Percentiles rank a stretch among this genome's conserved stretches.
phyloP scores from a whole-genome alignment of 192 early-diverging fungal species.

The Dissophora ornata region DNA sequence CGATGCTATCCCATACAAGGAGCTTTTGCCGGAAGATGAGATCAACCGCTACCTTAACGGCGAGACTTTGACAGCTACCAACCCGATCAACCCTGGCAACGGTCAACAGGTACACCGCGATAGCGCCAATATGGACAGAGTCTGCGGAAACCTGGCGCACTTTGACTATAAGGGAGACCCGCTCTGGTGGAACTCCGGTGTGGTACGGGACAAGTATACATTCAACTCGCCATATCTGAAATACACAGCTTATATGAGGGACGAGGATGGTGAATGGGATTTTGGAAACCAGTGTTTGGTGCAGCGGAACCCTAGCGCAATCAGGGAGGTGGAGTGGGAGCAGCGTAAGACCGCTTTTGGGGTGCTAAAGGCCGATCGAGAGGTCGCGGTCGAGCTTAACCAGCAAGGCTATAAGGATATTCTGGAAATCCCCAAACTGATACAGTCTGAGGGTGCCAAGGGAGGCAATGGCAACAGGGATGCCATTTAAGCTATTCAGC shows the following conservation, averaged over 20 bases:
- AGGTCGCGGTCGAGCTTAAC: conserved; percentile 26
- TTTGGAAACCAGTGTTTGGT: conserved; percentile 56
- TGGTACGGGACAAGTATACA: conserved; percentile 57
- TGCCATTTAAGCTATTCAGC: conserved; percentile 20
- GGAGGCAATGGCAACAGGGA: conserved; percentile 40
- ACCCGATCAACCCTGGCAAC: conserved; percentile 17
- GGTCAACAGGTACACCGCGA: neutral
- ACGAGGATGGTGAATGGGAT: conserved; percentile 60
- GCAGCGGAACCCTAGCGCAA: conserved; percentile 39
- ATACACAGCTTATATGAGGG: conserved; percentile 43
- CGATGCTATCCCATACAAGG: conserved; percentile 46
- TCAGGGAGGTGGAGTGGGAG: conserved; percentile 49
- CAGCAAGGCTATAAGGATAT: conserved; percentile 9
- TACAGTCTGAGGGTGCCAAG: conserved; percentile 30
- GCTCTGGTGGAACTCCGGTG: conserved; percentile 64
- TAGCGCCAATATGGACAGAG: conserved; percentile 25
- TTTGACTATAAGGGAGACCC: conserved; percentile 55
- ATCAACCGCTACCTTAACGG: conserved; percentile 33
- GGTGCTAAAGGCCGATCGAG: conserved; percentile 23
- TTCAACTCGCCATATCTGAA: conserved; percentile 32
- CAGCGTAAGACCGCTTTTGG: conserved; percentile 36
- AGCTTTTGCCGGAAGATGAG: conserved; percentile 29
- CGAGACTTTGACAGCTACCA: conserved; percentile 20
- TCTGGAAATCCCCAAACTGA: conserved; percentile 28
- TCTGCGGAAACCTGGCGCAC: conserved; percentile 61